phyloP scores from a whole-genome alignment of 805 yeast species.

The Metschnikowia cubensis region DNA sequence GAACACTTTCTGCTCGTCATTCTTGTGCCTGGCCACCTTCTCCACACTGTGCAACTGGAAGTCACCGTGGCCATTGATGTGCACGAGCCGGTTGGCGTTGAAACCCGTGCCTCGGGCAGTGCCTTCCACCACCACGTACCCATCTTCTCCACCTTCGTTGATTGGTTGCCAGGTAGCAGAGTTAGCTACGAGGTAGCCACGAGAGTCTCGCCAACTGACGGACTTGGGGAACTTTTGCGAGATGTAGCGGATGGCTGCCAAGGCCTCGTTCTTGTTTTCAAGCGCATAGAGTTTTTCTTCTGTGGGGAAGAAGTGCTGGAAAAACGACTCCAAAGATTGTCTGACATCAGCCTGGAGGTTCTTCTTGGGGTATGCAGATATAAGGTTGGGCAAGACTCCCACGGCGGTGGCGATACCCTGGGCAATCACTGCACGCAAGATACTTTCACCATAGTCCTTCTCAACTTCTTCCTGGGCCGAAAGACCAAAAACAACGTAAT shows the following conservation, averaged over 20 bases:
- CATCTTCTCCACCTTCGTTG: conserved; percentile 23
- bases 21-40: conserved; percentile 30
- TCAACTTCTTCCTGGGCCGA: conserved; percentile 86
- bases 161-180: conserved; percentile 38
- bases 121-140: conserved; percentile 65
- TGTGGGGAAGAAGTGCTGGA: conserved; percentile 49
- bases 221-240: conserved; percentile 87
- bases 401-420: conserved; percentile 87
- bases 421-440: conserved; percentile 79
- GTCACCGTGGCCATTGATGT: conserved; percentile 88
- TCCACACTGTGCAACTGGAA: conserved; percentile 71
- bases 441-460: conserved; percentile 76
- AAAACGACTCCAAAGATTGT: conserved; percentile 41
- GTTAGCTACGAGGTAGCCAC: conserved; percentile 86
- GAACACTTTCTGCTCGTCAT: conserved; percentile 22
- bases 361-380: conserved; percentile 62
- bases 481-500: conserved; percentile 83
- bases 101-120: conserved; percentile 84
- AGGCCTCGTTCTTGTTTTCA: conserved; percentile 64
- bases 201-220: conserved; percentile 86
- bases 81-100: conserved; percentile 71
- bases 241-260: conserved; percentile 65
- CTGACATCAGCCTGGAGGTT: conserved; percentile 67
- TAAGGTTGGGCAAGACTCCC: conserved; percentile 75
- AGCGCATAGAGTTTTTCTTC: conserved; percentile 73